phyloP scores from a whole-genome alignment of 2,329 filamentous ascomycete species.

The Metarhizium brunneum region DNA sequence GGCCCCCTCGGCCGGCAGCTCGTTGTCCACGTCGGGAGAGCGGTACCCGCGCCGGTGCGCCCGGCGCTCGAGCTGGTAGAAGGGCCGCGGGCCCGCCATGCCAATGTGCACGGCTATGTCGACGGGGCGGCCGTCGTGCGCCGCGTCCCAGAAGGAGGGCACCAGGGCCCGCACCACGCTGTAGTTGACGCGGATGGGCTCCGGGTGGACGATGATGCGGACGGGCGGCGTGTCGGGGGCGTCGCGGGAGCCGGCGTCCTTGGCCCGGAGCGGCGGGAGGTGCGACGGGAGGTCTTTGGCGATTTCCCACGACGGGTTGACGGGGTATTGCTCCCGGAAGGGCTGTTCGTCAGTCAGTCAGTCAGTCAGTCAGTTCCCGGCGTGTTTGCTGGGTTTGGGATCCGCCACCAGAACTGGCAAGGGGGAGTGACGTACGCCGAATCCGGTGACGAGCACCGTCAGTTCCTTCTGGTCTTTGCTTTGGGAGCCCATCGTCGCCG shows the following conservation, averaged over 20 bases:
- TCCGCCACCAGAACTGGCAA: not conserved
- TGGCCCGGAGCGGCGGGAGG: slow-evolving; percentile 43
- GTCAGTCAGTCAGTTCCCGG: no score
- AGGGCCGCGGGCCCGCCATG: slow-evolving; percentile 56
- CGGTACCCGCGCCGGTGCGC: slow-evolving; percentile 66
- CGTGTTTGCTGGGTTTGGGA: no score
- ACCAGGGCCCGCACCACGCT: slow-evolving; percentile 52
- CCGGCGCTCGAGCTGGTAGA: slow-evolving; percentile 62
- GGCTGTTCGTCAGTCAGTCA: slow-evolving; percentile 41
- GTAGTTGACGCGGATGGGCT: slow-evolving; percentile 65
- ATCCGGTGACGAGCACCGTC: slow-evolving; percentile 52
- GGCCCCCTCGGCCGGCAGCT: slow-evolving; percentile 42
- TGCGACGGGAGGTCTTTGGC: slow-evolving; percentile 56
- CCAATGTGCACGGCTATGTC: slow-evolving; percentile 72
- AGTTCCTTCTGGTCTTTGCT: slow-evolving; percentile 36
- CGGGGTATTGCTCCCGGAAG: slow-evolving; percentile 60
- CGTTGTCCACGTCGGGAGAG: slow-evolving; percentile 60
- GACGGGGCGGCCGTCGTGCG: slow-evolving; percentile 29
- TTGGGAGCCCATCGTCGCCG: slow-evolving; percentile 24
- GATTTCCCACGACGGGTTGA: slow-evolving; percentile 79
- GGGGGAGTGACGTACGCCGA: slow-evolving; percentile 36
- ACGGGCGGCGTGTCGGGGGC: slow-evolving; percentile 34
- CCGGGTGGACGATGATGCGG: slow-evolving; percentile 54
- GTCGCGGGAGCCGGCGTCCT: slow-evolving; percentile 23
- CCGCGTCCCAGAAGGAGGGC: slow-evolving; percentile 48